phyloP scores from a whole-genome alignment of 108 stramenopile genomes.

The Licmophora abbreviata region DNA sequence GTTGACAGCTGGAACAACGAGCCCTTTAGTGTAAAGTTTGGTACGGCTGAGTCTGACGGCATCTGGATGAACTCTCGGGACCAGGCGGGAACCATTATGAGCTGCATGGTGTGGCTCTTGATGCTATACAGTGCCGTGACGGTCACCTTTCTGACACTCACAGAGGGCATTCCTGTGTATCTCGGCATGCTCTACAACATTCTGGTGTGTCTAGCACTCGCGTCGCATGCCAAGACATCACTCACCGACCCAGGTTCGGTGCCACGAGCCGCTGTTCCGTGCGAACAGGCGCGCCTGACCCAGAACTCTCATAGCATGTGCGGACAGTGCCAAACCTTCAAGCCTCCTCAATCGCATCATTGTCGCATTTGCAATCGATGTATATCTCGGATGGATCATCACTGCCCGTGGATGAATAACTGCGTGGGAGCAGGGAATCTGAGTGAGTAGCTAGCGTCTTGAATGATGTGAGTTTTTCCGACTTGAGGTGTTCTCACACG shows the following conservation, averaged over 20 bases:
- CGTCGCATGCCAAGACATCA: conserved; percentile 89
- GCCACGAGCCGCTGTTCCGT: conserved; percentile 77
- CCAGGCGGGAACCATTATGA: conserved; percentile 86
- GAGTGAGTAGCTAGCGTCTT: conserved; percentile 14
- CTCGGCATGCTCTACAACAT: conserved; percentile 59
- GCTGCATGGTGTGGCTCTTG: conserved; percentile 73
- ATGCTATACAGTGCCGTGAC: conserved; percentile 72
- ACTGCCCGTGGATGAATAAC: conserved; percentile 99
- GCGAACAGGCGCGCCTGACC: conserved; percentile 55
- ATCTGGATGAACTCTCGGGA: conserved; percentile 87
- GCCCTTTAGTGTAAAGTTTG: conserved; percentile 33
- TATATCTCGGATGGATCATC: conserved; percentile 92
- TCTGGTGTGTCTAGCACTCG: conserved; percentile 70
- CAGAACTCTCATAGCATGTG: conserved; percentile 65
- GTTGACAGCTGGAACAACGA: conserved; percentile 46
- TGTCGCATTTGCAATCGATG: conserved; percentile 98
- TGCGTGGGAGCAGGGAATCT: conserved; percentile 90
- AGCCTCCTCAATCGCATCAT: conserved; percentile 94
- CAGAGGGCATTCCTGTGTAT: conserved; percentile 55
- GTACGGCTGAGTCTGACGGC: conserved; percentile 55
- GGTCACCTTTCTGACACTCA: conserved; percentile 62
- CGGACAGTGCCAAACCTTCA: conserved; percentile 94
- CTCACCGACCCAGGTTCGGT: conserved; percentile 94
- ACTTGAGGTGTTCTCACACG: neutral
- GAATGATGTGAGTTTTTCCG: neutral